Conservation (phyloP, 2,329 filamentous ascomycete species). For the Chaetomiaceae sp. region DNA sequence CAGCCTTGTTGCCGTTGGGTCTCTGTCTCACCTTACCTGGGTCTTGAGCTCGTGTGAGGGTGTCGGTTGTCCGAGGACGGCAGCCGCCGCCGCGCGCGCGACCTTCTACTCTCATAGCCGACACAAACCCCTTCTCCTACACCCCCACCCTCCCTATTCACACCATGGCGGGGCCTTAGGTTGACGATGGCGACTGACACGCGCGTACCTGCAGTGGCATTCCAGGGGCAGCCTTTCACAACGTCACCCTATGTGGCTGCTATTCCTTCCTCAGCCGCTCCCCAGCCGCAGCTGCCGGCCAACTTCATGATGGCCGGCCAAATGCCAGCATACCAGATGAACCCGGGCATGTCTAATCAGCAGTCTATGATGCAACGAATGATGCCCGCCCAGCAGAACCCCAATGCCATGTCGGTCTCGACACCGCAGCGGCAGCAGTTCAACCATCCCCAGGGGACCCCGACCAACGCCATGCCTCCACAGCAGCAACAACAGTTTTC, state of each 20-base stretch:
- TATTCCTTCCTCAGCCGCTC: constrained; percentile 42
- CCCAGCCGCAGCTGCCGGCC: constrained; percentile 42
- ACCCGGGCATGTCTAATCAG: constrained; percentile 43
- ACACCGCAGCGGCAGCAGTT: constrained; percentile 35
- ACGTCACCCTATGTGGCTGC: constrained; percentile 51
- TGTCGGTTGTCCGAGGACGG: background rate
- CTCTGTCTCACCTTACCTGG: constrained; percentile 10
- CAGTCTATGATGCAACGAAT: constrained; percentile 41
- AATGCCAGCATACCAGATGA: constrained; percentile 53
- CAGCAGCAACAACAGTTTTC: constrained; percentile 21
- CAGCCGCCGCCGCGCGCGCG: constrained; percentile 6
- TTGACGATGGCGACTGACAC: constrained; percentile 14
- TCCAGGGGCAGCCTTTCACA: constrained; percentile 54
- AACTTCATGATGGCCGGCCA: constrained; percentile 53
- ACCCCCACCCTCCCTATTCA: too few species aligned
- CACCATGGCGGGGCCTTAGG: too few species aligned
- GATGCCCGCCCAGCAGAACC: constrained; percentile 32
- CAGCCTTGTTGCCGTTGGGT: constrained; percentile 6
- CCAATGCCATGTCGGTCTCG: constrained; percentile 30
- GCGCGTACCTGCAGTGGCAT: constrained; percentile 41
- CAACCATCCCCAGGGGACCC: constrained; percentile 33
- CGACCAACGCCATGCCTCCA: constrained; percentile 30
- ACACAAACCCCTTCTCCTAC: too few species aligned
- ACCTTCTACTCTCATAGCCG: background rate
- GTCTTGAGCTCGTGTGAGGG: constrained; percentile 5